phyloP scores from a whole-genome alignment of 345 rosid species.

The Eucalyptus fibrosa region DNA sequence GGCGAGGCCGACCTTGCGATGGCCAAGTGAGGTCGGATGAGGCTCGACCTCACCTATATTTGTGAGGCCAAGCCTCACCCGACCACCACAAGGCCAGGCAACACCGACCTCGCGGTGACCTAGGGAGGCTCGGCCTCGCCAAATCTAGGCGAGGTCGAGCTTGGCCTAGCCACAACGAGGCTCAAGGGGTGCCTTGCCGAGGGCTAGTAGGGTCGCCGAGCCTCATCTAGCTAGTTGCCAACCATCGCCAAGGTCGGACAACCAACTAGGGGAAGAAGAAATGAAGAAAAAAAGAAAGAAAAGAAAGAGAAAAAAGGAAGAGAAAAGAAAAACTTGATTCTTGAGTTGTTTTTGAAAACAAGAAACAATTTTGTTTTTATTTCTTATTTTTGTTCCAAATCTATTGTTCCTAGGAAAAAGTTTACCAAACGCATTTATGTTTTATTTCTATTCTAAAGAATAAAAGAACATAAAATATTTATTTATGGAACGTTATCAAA shows the following conservation, averaged over 20 bases:
- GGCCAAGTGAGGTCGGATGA: too few species aligned
- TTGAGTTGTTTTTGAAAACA: too few species aligned
- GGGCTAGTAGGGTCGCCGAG: accelerated
- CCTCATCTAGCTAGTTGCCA: accelerated
- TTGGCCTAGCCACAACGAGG: accelerated
- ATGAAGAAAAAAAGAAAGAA: too few species aligned
- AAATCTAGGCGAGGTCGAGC: accelerated
- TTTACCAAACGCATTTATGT: accelerated
- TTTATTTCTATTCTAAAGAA: accelerated
- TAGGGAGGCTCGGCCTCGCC: too few species aligned
- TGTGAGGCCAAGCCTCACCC: accelerated
- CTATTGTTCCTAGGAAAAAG: too few species aligned
- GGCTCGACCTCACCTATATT: accelerated
- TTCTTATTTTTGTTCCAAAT: accelerated
- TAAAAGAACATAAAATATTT: accelerated
- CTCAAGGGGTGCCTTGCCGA: accelerated
- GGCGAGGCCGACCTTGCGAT: too few species aligned
- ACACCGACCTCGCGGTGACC: accelerated
- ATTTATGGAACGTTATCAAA: accelerated
- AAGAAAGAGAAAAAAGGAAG: too few species aligned
- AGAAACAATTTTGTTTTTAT: too few species aligned
- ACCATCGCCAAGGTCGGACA: accelerated
- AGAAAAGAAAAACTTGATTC: too few species aligned
- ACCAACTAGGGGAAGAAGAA: accelerated
- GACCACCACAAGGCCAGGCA: accelerated